Evolutionary conservation across 2,329 filamentous ascomycete species (phyloP).

Genomic region (Cryphonectria japonica): DNA sequence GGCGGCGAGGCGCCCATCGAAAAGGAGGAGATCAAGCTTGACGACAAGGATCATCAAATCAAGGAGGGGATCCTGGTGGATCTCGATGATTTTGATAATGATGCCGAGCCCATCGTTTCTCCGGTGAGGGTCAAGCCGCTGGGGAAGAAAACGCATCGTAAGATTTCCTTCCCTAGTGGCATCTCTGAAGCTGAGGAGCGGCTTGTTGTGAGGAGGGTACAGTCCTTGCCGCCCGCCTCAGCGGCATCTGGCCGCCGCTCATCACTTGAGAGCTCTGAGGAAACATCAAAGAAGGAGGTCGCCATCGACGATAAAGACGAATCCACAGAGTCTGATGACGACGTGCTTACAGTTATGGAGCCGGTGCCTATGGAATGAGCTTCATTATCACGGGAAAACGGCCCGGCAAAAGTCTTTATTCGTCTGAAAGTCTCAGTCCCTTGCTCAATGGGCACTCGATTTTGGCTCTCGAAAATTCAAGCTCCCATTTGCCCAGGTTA

Average conservation of each 20-base stretch:
- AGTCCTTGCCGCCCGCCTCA: conserved; percentile 13
- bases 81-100: conserved; percentile 49
- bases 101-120: conserved; percentile 20
- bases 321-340: not conserved
- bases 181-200: conserved; percentile 15
- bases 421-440: not conserved
- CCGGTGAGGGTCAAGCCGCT: conserved; percentile 22
- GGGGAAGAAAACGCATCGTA: conserved; percentile 12
- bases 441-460: not conserved
- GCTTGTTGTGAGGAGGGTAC: conserved; percentile 22
- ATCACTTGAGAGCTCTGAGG: not conserved
- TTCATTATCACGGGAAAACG: not conserved
- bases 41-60: conserved; percentile 37
- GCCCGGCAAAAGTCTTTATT: not conserved
- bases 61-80: conserved; percentile 46
- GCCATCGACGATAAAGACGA: not conserved
- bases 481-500: not conserved
- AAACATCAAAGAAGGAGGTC: not conserved
- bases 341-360: not conserved
- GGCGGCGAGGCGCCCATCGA: conserved; percentile 51
- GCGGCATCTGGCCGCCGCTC: not conserved
- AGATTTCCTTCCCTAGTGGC: conserved; percentile 27
- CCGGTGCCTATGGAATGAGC: not conserved
- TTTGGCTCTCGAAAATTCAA: not conserved
- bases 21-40: conserved; percentile 48